Evolutionary conservation across 805 yeast species (phyloP), one percentile per base, ranked within the genome.

Genomic region (Yarrowia osloensis): DNA sequence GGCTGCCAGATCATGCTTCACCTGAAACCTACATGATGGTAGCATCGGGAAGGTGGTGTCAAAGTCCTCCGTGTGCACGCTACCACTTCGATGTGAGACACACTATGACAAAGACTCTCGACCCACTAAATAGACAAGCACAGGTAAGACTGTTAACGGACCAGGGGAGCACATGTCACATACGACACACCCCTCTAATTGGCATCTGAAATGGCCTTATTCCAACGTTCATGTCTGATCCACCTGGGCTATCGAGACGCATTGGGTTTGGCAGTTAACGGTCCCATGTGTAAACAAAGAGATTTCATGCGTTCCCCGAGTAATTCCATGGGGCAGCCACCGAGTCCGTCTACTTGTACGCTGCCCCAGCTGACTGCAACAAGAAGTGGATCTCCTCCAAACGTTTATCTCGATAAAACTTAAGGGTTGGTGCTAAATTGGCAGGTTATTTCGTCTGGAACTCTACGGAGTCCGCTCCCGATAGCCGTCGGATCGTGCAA

Each of bases 371-470:
- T 15, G 55, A 47, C n/a, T 2, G 6, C 19, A 33, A 50, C 26
- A 26, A 12, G 19, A 5, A 24, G 57, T 29, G 37, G 55, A 19
- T 5, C 39, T 8, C 13, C n/a, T 29, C 5, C 9, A 11, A 50
- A 33, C 8, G 57, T 7, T 11, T 31, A 50, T 31, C 19, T 31
- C 21, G 57, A 33, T 50, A 33, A 33, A 33, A 7, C 57, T 50
- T 21, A 50, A 50, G 57, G 57, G 17, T 50, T 33, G 37, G 40
- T 50, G 57, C 57, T 50, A 50, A 50, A 31, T 13, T 50, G 22
- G 21, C 57, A 31, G 40, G 40, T 50, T 33, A 50, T n/a, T 11
- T 28, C n/a, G 17, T 17, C 9, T 15, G 31, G 19, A 44, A 28
- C 37, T 28, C 24, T 12, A 29, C 35, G 17, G 35, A 12, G 35